phyloP scores from a whole-genome alignment of 768 basidiomycete genomes.

The Suillus subluteus region DNA sequence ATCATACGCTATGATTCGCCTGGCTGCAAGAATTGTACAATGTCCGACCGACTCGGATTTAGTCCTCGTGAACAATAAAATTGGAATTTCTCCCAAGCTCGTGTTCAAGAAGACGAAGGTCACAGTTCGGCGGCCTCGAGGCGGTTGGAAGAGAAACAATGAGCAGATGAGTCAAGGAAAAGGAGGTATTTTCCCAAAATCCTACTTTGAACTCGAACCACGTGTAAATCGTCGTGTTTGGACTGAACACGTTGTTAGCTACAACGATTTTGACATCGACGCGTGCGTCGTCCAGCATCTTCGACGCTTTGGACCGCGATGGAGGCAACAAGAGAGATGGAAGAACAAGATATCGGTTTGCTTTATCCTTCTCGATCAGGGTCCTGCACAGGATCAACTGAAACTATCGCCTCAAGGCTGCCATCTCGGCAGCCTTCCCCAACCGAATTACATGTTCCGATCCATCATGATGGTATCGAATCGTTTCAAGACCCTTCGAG shows the following conservation, averaged over 20 bases:
- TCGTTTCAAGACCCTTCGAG: slow-evolving; percentile 5
- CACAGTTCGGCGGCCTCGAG: neutral
- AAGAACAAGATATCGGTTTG: slow-evolving; percentile 35
- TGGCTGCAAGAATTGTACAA: slow-evolving; percentile 3
- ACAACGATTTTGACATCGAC: slow-evolving; percentile 1
- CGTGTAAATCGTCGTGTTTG: slow-evolving; percentile 4
- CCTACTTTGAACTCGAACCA: slow-evolving; percentile 4
- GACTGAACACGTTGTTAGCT: neutral
- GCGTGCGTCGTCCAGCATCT: neutral
- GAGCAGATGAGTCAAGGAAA: neutral
- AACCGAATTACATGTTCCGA: slow-evolving; percentile 12
- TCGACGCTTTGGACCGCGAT: neutral
- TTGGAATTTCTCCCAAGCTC: slow-evolving; percentile 11
- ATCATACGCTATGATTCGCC: neutral
- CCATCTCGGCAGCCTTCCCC: slow-evolving; percentile 25
- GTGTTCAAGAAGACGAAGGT: slow-evolving; percentile 9
- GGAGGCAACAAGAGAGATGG: slow-evolving; percentile 19
- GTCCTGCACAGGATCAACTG: slow-evolving; percentile 28
- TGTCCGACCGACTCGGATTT: slow-evolving; percentile 7
- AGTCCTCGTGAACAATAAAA: slow-evolving; percentile 9
- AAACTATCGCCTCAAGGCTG: slow-evolving; percentile 20
- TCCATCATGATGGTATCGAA: slow-evolving; percentile 3
- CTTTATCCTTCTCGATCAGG: slow-evolving; percentile 29
- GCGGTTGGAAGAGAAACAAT: neutral
- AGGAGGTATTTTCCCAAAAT: slow-evolving; percentile 6